phyloP scores from a whole-genome alignment of 2,329 filamentous ascomycete genomes.

The Diaporthe velutina region DNA sequence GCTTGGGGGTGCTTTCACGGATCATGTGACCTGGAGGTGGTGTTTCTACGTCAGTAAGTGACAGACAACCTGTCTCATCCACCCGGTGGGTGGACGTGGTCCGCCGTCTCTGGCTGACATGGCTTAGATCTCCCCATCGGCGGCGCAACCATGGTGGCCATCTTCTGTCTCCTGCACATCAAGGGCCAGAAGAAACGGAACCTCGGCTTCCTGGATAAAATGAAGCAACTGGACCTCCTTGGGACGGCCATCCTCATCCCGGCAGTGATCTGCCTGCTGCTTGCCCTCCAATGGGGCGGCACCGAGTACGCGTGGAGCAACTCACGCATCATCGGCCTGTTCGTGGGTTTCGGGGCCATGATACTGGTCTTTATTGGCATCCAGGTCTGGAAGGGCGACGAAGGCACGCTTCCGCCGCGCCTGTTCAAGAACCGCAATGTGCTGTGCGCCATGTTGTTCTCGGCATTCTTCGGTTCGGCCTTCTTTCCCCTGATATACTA shows the following conservation, averaged over 20 bases:
- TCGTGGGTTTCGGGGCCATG: constrained; percentile 62
- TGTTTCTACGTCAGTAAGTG: constrained; percentile 56
- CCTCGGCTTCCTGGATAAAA: constrained; percentile 51
- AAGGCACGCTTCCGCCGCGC: constrained; percentile 62
- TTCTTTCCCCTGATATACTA: constrained; percentile 69
- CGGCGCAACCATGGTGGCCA: constrained; percentile 60
- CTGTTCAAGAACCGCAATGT: constrained; percentile 61
- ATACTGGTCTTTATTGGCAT: constrained; percentile 60
- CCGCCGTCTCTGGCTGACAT: constrained; percentile 1
- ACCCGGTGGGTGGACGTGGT: neutral
- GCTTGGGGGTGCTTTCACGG: constrained; percentile 63
- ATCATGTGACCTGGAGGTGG: constrained; percentile 65
- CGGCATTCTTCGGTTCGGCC: constrained; percentile 62
- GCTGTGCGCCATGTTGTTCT: constrained; percentile 55
- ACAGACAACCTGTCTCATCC: neutral
- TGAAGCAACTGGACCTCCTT: constrained; percentile 62
- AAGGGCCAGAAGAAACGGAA: constrained; percentile 48
- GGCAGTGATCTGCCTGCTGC: constrained; percentile 64
- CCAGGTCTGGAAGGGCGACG: constrained; percentile 60
- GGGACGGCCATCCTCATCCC: constrained; percentile 66
- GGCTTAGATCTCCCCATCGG: constrained; percentile 55
- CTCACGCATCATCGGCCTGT: constrained; percentile 62
- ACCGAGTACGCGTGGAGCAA: constrained; percentile 63
- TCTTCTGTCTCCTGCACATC: constrained; percentile 61
- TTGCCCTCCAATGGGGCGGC: constrained; percentile 71